Conservation (phyloP, 257 asterid species). For the Plantago ovata region DNA sequence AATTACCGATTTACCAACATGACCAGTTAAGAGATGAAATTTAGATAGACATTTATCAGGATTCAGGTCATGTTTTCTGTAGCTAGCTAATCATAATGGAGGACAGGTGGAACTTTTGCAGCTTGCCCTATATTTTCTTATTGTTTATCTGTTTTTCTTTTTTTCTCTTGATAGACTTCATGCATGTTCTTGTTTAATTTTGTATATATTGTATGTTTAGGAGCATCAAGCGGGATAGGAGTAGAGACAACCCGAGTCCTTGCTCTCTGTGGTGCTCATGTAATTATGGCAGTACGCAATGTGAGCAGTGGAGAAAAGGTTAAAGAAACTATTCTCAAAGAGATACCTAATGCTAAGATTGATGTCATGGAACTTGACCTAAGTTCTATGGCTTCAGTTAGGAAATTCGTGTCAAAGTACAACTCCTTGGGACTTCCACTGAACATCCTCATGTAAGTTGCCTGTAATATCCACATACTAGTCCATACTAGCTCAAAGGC, state of each 20-base stretch:
- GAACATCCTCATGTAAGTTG: slow-evolving; percentile 55
- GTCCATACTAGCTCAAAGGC: not conserved
- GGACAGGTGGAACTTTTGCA: no score
- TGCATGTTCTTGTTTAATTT: no score
- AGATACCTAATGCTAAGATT: slow-evolving; percentile 43
- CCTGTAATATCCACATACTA: not conserved
- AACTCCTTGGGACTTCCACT: slow-evolving; percentile 40
- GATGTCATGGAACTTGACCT: slow-evolving; percentile 58
- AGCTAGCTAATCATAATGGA: no score
- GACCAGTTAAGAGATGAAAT: no score
- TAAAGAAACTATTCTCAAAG: slow-evolving; percentile 36
- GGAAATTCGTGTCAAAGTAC: slow-evolving; percentile 51
- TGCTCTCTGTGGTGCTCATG: slow-evolving; percentile 43
- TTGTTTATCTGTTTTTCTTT: no score
- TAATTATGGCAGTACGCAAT: slow-evolving; percentile 58
- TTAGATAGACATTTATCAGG: no score
- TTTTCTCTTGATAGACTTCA: no score
- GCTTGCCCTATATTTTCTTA: no score
- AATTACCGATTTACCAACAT: no score
- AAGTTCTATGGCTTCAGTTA: slow-evolving; percentile 43
- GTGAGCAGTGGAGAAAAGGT: slow-evolving; percentile 30
- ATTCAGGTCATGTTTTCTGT: no score
- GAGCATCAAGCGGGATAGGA: slow-evolving; percentile 63
- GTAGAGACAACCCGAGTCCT: slow-evolving; percentile 49
- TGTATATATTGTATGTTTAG: slow-evolving; percentile 15